Base-by-base conservation (phyloP, 1,284 basidiomycete species). In the Sporisorium reilianum region DNA sequence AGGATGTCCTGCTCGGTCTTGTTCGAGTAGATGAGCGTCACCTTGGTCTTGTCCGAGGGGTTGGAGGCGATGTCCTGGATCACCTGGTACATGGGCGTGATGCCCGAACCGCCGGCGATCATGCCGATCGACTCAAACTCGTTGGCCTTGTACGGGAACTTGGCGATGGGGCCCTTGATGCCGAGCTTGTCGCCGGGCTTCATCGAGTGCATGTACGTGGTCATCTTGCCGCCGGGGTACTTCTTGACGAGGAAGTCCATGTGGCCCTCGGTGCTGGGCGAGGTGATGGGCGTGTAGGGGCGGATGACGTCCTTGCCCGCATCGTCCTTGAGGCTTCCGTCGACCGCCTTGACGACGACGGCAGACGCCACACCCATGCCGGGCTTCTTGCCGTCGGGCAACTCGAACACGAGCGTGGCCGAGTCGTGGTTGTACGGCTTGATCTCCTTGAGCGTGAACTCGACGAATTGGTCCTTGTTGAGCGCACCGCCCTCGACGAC, bases 401-500 rank as follows among this genome's bases (percentile, higher is more conserved):
- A 88, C 80, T 91, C 91, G 83, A 99, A 97, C 62, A 91, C 88
- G 86, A 94, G 96, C 88, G 89, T 89, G 36, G 92, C 87, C 6
- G 93, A 91, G 86, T 96, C 94, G 88, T 96, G 92, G 89, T 96
- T 99, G 88, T 97, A 97, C 2, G 91, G 90, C 77, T 91, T 88
- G 78, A 97, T 87, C 83, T 91, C 89, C 86, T 92, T 92, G 80
- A 98, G 89, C 82, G 90, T 91, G 86, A 97, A 90, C 83, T 92
- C 89, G 55, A 90, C 85, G 81, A 91, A 94, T 73, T 90, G 89
- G 67, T 92, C 86, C 25, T 91, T 81, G 62, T 75, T 72, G 30
- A 84, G 71, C 18, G 81, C 82, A 46, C 52, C 65, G 18, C 62
- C 61, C 26, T 58, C 40, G 18, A 50, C 62, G 16, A 50, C 65